Evolutionary conservation across 345 rosid genomes (phyloP).

Genomic region (Clausena lansium): DNA sequence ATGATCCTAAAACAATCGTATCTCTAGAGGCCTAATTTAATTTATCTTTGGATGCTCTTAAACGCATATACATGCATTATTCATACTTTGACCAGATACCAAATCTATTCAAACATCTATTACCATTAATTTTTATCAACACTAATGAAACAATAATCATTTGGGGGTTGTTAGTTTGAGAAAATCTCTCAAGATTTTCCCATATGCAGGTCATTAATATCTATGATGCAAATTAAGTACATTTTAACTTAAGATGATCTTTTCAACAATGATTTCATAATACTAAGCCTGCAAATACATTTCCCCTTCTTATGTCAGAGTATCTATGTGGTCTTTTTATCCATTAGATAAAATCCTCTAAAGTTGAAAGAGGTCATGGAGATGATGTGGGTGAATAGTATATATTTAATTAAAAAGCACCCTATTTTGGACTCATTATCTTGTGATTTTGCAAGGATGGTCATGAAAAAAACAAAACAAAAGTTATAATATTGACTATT

Average conservation of each 20-base stretch:
- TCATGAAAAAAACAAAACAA: background rate
- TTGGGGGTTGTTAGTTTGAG: slow-evolving; percentile 9
- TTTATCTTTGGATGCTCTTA: background rate
- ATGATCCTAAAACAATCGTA: background rate
- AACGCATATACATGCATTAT: background rate
- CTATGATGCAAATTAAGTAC: background rate
- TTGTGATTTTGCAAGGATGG: slow-evolving; percentile 2
- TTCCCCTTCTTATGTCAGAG: slow-evolving; percentile 9
- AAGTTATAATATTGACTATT: background rate
- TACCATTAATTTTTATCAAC: background rate
- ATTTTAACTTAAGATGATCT: slow-evolving; percentile 9
- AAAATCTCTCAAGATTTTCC: background rate
- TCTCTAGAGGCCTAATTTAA: background rate
- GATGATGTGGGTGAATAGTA: background rate
- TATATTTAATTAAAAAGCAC: background rate
- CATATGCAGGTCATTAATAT: slow-evolving; percentile 1
- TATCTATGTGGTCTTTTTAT: background rate
- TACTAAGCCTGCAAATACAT: background rate
- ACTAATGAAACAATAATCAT: background rate
- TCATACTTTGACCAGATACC: background rate
- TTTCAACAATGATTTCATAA: background rate
- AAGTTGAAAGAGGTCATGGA: background rate
- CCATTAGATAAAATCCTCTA: background rate
- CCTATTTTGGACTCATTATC: slow-evolving; percentile 4
- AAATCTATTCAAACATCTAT: background rate